Conservation (phyloP, 169 alveolate species). For the Cryptosporidium viatorum region DNA sequence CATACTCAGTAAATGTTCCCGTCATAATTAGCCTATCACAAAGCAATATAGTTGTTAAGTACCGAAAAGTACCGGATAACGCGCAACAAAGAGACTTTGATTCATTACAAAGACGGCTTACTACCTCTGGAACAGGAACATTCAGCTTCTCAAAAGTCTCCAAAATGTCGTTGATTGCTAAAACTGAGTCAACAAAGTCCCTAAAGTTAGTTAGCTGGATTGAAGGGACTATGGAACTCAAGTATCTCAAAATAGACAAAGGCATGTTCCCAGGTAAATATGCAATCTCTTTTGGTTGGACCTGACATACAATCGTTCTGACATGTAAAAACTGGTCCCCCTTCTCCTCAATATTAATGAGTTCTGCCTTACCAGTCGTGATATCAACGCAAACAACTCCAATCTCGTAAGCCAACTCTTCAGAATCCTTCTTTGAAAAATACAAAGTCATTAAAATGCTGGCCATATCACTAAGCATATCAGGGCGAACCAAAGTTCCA, state of each 20-base stretch:
- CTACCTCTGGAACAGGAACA: constrained; percentile 40
- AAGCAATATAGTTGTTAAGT: constrained; percentile 51
- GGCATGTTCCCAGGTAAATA: constrained; percentile 78
- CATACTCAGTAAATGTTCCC: constrained; percentile 55
- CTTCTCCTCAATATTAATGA: constrained; percentile 81
- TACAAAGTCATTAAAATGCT: constrained; percentile 56
- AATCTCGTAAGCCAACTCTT: constrained; percentile 78
- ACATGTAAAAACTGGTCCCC: constrained; percentile 62
- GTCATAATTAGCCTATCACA: constrained; percentile 65
- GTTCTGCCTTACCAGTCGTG: constrained; percentile 81
- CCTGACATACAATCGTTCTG: constrained; percentile 83
- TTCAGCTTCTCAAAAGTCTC: constrained; percentile 35
- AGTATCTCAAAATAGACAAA: constrained; percentile 36
- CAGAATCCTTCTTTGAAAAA: constrained; percentile 52
- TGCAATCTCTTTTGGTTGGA: constrained; percentile 87
- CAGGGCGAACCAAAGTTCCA: constrained; percentile 91
- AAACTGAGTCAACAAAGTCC: constrained; percentile 48
- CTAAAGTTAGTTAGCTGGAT: constrained; percentile 66
- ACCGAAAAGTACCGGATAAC: constrained; percentile 58
- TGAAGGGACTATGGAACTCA: constrained; percentile 41
- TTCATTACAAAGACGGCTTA: constrained; percentile 16
- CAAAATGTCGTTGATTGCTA: constrained; percentile 56
- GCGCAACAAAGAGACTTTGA: constrained; percentile 59
- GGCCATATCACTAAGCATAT: constrained; percentile 81
- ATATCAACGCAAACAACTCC: constrained; percentile 89